Evolutionary conservation across 495 filamentous ascomycete species (phyloP), one percentile per base, ranked within the genome.

Genomic region (Hypoxylon subgilvum): DNA sequence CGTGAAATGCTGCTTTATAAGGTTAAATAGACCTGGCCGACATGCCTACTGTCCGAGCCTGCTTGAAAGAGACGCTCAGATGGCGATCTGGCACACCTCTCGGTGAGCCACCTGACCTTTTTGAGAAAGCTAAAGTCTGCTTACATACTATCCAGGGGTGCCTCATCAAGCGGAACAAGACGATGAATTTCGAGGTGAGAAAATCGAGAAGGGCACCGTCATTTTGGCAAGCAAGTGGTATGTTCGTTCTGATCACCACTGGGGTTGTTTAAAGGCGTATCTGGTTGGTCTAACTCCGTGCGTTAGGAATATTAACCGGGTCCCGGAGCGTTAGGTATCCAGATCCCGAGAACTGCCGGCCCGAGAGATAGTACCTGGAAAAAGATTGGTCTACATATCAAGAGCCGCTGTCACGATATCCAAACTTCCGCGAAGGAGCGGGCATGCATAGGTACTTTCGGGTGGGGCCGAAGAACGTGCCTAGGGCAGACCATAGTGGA

Each of bases 401-500:
- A 50, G 78, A 78, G 41, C 79, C 79, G 6, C 73, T 82, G 1
- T 72, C 76, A 0, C 64, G 72, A 25, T 82, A 76, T 32, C 79
- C 79, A 34, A 79, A 77, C 77, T 78, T 74, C 73, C 82, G 65
- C 67, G 83, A 69, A 72, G 81, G 66, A 5, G 57, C 67, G 1
- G 57, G 69, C 18, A 79, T 79, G 76, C 76, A 82, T 43, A n/a
- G n/a, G n/a, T n/a, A 74, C 71, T 1, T 89, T 87, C 57, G 86
- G 86, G 4, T 86, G 80, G 65, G 86, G 86, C 3, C 80, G 86
- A 1, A 75, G 86, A 7, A 80, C 83, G 5, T 89, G 86, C 50
- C 74, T 85, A 0, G 86, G 85, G 0, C 80, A 84, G 17, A 74
- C 82, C 34, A 74, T 88, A n/a, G 86, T 85, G 3, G 84, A 87